These are phyloP conservation scores for Solanum boliviense DNA, from an alignment of 257 asterid species.

Conservation along the genomic window DNA sequence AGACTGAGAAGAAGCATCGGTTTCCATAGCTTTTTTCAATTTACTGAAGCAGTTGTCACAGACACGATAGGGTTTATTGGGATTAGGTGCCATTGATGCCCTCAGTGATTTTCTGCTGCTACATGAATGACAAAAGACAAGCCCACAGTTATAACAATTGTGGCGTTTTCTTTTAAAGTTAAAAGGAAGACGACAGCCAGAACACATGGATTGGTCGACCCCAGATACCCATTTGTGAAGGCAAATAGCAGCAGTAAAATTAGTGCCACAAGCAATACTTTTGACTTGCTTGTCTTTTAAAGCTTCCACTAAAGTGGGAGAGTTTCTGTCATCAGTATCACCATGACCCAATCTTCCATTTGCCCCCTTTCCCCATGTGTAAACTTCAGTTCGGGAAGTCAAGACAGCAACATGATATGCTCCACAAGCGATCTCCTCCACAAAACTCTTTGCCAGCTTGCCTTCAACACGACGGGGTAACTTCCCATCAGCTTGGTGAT, in stretches of 20 bases:
- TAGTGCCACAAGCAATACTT: slow-evolving; percentile 84
- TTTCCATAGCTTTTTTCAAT: slow-evolving; percentile 64
- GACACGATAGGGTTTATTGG: slow-evolving; percentile 81
- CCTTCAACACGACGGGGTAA: slow-evolving; percentile 80
- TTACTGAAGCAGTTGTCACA: slow-evolving; percentile 74
- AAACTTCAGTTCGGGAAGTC: slow-evolving; percentile 84
- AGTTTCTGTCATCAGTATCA: slow-evolving; percentile 63
- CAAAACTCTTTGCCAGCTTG: slow-evolving; percentile 54
- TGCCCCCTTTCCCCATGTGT: slow-evolving; percentile 95
- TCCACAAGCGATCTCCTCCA: slow-evolving; percentile 90
- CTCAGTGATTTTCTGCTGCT: slow-evolving; percentile 83
- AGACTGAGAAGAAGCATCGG: slow-evolving; percentile 60
- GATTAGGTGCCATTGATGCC: slow-evolving; percentile 95
- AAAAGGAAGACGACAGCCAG: slow-evolving; percentile 82
- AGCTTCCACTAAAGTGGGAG: slow-evolving; percentile 77
- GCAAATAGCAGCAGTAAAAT: slow-evolving; percentile 79
- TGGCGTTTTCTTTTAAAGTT: slow-evolving; percentile 91
- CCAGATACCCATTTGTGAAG: slow-evolving; percentile 94
- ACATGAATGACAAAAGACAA: slow-evolving; percentile 86
- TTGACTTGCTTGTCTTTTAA: slow-evolving; percentile 87
- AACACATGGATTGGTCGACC: slow-evolving; percentile 85
- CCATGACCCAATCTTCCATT: slow-evolving; percentile 95
- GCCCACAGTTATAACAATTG: slow-evolving; percentile 91
- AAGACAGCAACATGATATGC: slow-evolving; percentile 89
- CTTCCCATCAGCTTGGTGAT: slow-evolving; percentile 79